Conservation (phyloP, 192 early-diverging fungal species). For the Backusella australiensis region DNA sequence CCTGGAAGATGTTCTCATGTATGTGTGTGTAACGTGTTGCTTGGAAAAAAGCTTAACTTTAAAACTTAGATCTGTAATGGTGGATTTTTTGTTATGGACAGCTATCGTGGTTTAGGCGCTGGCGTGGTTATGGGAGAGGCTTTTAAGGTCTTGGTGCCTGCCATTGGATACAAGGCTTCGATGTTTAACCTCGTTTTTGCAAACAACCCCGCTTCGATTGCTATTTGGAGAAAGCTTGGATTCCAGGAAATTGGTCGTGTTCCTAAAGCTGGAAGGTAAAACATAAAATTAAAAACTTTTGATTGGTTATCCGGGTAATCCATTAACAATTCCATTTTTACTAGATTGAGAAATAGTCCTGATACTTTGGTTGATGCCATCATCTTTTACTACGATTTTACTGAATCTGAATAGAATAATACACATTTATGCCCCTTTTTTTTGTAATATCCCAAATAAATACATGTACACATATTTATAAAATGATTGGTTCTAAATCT, state of each 20-base stretch:
- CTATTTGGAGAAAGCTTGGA: conserved; percentile 61
- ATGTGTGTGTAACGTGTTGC: background rate
- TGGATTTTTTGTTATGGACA: conserved; percentile 61
- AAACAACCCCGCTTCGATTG: conserved; percentile 61
- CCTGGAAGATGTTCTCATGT: conserved; percentile 62
- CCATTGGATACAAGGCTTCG: conserved; percentile 67
- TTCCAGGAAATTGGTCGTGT: conserved; percentile 68
- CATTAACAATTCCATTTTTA: background rate
- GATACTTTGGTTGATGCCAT: conserved; percentile 68
- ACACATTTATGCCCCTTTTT: background rate
- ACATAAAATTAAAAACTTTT: background rate
- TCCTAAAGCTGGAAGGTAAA: conserved; percentile 61
- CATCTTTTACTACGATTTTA: conserved; percentile 77
- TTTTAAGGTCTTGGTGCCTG: conserved; percentile 60
- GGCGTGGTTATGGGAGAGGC: conserved; percentile 61
- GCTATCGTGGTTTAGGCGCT: conserved; percentile 51
- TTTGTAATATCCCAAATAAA: background rate
- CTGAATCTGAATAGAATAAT: conserved; percentile 13
- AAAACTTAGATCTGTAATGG: conserved; percentile 65
- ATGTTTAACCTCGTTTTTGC: conserved; percentile 84
- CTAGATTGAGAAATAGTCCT: conserved; percentile 33
- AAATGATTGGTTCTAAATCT: too few species aligned
- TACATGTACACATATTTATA: too few species aligned
- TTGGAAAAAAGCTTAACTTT: background rate
- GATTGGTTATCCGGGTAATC: background rate